Conservation (phyloP, 1,284 basidiomycete genomes). For the Melampsora abietis-canadensis region DNA sequence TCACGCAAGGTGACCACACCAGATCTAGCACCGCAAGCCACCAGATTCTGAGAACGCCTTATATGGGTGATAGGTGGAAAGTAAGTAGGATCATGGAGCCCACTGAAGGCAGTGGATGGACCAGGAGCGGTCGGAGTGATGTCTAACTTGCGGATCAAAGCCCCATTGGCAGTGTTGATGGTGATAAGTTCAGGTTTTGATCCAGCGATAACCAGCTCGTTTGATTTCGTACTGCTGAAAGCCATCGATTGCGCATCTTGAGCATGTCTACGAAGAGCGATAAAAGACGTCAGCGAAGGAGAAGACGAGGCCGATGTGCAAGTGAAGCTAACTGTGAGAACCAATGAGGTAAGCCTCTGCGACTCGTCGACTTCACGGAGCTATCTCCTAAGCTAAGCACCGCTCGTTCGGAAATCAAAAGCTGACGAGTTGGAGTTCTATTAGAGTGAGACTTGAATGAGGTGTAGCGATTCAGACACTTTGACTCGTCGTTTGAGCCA, state of each 20-base stretch:
- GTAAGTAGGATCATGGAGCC: constrained; percentile 8
- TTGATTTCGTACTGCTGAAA: constrained; percentile 15
- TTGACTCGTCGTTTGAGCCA: constrained; percentile 58
- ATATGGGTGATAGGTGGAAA: constrained; percentile 42
- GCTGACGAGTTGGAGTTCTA: constrained; percentile 49
- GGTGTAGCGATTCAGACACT: constrained; percentile 61
- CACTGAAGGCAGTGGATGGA: not conserved
- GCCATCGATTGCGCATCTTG: constrained; percentile 34
- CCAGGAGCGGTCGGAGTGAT: not conserved
- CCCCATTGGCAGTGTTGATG: constrained; percentile 37
- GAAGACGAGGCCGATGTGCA: not conserved
- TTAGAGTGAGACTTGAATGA: constrained; percentile 49
- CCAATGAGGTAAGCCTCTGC: constrained; percentile 55
- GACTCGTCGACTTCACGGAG: constrained; percentile 53
- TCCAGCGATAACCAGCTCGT: constrained; percentile 42
- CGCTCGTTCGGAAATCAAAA: constrained; percentile 53
- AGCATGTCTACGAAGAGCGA: not conserved
- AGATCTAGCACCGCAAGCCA: constrained; percentile 41
- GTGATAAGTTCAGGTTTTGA: constrained; percentile 42
- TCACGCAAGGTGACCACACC: constrained; percentile 43
- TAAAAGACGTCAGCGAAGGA: not conserved
- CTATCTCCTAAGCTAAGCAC: constrained; percentile 53
- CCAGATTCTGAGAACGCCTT: constrained; percentile 34
- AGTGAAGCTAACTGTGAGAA: constrained; percentile 37
- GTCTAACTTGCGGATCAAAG: constrained; percentile 38